A percentile compares a stretch with the other conserved stretches of the same genome.
Conservation (phyloP, 352 stramenopile species). For the Phytophthora quininea region DNA sequence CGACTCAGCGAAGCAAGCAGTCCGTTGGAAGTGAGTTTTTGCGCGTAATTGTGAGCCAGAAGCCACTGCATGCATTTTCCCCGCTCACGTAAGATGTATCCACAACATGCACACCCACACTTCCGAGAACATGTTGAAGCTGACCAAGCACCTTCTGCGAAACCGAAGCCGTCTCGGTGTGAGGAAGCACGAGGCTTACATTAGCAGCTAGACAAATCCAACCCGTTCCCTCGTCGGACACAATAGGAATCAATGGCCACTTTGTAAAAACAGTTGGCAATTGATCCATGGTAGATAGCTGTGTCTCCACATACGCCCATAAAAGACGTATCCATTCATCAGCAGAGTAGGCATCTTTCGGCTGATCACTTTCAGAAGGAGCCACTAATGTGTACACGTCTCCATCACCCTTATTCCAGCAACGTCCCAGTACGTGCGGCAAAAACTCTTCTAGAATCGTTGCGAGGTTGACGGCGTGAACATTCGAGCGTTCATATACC, state of each 20-base stretch:
- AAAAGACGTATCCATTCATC: constrained; percentile 54
- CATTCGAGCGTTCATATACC: constrained; percentile 54
- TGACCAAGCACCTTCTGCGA: constrained; percentile 18
- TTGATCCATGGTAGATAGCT: constrained; percentile 33
- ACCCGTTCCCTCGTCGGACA: constrained; percentile 20
- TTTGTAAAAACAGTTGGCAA: constrained; percentile 35
- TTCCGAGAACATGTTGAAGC: constrained; percentile 38
- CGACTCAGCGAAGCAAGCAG: constrained; percentile 44
- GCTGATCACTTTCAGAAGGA: neutral
- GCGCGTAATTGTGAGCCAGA: constrained; percentile 42
- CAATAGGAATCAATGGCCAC: constrained; percentile 53
- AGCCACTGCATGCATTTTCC: constrained; percentile 52
- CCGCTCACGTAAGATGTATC: constrained; percentile 48
- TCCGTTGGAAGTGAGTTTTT: constrained; percentile 52
- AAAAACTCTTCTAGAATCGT: constrained; percentile 49
- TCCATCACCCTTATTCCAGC: constrained; percentile 36
- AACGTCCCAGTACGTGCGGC: constrained; percentile 39
- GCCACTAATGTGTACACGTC: constrained; percentile 38
- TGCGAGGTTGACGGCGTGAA: constrained; percentile 38
- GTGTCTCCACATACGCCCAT: constrained; percentile 59
- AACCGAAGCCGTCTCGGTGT: constrained; percentile 16
- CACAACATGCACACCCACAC: constrained; percentile 50
- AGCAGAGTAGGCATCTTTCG: constrained; percentile 16
- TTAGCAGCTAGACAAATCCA: constrained; percentile 45
- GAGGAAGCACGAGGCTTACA: constrained; percentile 43